Conservation (phyloP, 2,329 filamentous ascomycete species). For the Emericellopsis atlantica region DNA sequence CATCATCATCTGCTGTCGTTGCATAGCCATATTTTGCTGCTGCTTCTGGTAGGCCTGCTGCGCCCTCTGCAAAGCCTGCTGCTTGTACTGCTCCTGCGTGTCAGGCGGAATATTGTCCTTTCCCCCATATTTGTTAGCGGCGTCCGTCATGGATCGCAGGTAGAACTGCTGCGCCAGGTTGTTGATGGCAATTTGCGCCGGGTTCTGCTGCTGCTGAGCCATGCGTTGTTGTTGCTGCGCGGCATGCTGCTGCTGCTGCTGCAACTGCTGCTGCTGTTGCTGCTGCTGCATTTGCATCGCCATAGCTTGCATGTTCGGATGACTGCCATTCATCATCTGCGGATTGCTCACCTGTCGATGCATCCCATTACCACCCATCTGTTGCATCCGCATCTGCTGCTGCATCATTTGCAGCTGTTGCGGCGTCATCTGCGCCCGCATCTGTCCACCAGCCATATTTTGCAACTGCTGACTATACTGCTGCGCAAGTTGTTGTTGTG, state of each 20-base stretch:
- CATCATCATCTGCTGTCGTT: slow-evolving; percentile 17
- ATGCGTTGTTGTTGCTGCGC: slow-evolving; percentile 7
- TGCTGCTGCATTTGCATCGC: slow-evolving; percentile 16
- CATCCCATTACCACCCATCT: slow-evolving; percentile 15
- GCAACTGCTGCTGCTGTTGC: slow-evolving; percentile 17
- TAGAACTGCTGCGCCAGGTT: slow-evolving; percentile 22
- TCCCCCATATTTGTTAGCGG: slow-evolving; percentile 24
- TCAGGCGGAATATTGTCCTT: slow-evolving; percentile 33
- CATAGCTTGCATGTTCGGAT: slow-evolving; percentile 19
- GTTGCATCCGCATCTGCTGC: slow-evolving; percentile 21
- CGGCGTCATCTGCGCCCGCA: slow-evolving; percentile 18
- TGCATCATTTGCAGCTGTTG: slow-evolving; percentile 21
- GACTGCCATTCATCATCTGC: slow-evolving; percentile 27
- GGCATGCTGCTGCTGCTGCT: slow-evolving; percentile 12
- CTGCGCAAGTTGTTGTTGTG: slow-evolving; percentile 27
- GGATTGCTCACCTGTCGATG: slow-evolving; percentile 14
- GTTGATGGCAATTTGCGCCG: slow-evolving; percentile 3
- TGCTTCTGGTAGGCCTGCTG: slow-evolving; percentile 18
- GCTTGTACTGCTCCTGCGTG: slow-evolving; percentile 28
- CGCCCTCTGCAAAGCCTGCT: slow-evolving; percentile 24
- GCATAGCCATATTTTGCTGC: slow-evolving; percentile 23
- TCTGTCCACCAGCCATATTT: slow-evolving; percentile 23
- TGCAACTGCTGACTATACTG: slow-evolving; percentile 30
- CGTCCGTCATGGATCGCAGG: slow-evolving; percentile 19
- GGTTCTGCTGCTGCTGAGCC: slow-evolving; percentile 7